A percentile compares a stretch with the other conserved stretches of the same genome.
Conservation (phyloP, 495 filamentous ascomycete species). For the Cryomyces antarcticus region DNA sequence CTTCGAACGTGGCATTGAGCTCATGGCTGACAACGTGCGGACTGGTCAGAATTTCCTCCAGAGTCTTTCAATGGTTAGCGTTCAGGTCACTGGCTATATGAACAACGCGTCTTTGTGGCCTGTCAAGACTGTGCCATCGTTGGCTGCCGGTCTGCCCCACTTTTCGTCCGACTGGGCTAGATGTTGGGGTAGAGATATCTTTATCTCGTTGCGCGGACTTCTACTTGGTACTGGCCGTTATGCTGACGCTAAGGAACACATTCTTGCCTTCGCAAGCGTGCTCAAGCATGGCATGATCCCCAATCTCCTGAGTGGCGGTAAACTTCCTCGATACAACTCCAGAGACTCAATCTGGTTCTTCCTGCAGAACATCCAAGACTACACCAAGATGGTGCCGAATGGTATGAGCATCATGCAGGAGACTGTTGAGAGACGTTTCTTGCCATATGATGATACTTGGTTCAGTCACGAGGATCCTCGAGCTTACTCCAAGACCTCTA, state of each 20-base stretch:
- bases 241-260: constrained; percentile 77
- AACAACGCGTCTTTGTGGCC: constrained; percentile 84
- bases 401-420: constrained; percentile 56
- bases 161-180: constrained; percentile 87
- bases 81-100: constrained; percentile 73
- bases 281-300: constrained; percentile 98
- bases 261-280: constrained; percentile 86
- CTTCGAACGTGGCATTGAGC: constrained; percentile 51
- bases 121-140: constrained; percentile 55
- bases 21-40: constrained; percentile 57
- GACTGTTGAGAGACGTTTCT: constrained; percentile 64
- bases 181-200: constrained; percentile 94
- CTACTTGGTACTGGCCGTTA: constrained; percentile 76
- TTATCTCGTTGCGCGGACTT: constrained; percentile 83
- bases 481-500: constrained; percentile 66
- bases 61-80: constrained; percentile 68
- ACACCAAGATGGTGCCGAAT: constrained; percentile 60
- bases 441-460: constrained; percentile 89
- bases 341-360: constrained; percentile 97
- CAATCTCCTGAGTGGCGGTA: constrained; percentile 73
- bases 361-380: constrained; percentile 87
- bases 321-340: constrained; percentile 86
- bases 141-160: constrained; percentile 89
- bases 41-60: constrained; percentile 71
- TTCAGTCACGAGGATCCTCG: constrained; percentile 61